Evolutionary conservation across 345 rosid species (phyloP), one percentile per base, ranked within the genome.

Genomic region (Theobroma cacao): DNA sequence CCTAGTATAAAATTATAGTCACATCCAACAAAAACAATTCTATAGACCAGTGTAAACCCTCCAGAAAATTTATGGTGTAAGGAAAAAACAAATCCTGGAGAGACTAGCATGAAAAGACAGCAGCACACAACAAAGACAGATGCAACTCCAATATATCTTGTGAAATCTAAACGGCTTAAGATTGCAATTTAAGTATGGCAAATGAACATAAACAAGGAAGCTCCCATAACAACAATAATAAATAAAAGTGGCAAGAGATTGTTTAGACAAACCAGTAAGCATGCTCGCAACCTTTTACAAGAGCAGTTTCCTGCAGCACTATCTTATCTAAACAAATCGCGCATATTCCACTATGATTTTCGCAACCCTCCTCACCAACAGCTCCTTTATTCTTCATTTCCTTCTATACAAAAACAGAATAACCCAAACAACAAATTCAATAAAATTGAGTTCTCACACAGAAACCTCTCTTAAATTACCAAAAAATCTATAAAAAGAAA

Each of bases 261-360:
- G 69, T 65, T 64, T 18, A 58, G 68, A 87, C 96, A 72, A 88
- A 92, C 99, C 99, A 96, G 90, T 96, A 96, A 30, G 98, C 89
- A 74, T 96, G 98, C 78, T 96, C 98, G 87, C 99, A 96, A 80
- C 94, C 98, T 85, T 91, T 94, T 40, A 96, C 83, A 77, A 94
- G 92, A 64, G 99, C 98, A 60, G 92, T 94, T 80, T 96, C 99
- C 85, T 88, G 88, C 60, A 96, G 93, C 79, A 80, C 89, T 62
- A 93, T 96, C 77, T 90, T 85, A 74, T 94, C 90, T 86, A 96
- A 84, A 79, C 99, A 94, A 18, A 96, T 96, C 0, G 97, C 95
- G 69, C 99, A 96, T 72, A 85, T 78, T 47, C 96, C 98, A 26
- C 90, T 90, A 87, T 89, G 91, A 82, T 80, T 82, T 53, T 89